A percentile compares a stretch with the other conserved stretches of the same genome.
phyloP scores from a whole-genome alignment of 2,329 filamentous ascomycete species.

The Talaromyces funiculosus region DNA sequence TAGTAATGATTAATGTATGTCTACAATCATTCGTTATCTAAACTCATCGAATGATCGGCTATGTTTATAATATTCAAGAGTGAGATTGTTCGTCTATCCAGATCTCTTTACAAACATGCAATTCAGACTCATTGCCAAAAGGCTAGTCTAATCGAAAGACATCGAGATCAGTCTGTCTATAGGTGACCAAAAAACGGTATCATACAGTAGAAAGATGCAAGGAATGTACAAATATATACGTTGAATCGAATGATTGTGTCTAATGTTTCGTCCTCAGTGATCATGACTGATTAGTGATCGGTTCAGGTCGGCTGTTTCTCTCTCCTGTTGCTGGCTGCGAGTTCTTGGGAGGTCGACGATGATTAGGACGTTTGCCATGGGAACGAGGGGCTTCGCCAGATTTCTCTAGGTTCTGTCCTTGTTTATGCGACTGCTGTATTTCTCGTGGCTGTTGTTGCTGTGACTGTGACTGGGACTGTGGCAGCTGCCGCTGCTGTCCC shows the following conservation, averaged over 20 bases:
- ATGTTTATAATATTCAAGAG: background rate
- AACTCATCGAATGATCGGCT: no score
- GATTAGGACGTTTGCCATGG: background rate
- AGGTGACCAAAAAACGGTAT: background rate
- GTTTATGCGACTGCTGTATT: background rate
- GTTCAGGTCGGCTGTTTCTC: background rate
- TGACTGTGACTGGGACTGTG: background rate
- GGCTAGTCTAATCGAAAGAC: background rate
- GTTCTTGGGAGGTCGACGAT: constrained; percentile 6
- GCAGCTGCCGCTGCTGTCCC: background rate
- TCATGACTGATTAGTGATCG: background rate
- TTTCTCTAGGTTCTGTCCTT: background rate
- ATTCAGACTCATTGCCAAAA: background rate
- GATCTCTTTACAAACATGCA: background rate
- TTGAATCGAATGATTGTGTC: background rate
- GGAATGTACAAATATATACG: background rate
- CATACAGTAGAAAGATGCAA: background rate
- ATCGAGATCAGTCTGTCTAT: background rate
- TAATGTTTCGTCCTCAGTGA: background rate
- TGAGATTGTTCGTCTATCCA: background rate
- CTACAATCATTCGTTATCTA: background rate
- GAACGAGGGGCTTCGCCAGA: background rate
- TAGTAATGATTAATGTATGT: background rate
- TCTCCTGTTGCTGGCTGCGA: background rate
- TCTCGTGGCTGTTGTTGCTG: background rate